Percentiles rank a stretch among this genome's conserved stretches.
phyloP scores from a whole-genome alignment of 768 basidiomycete genomes.

The Gymnopilus dilepis region DNA sequence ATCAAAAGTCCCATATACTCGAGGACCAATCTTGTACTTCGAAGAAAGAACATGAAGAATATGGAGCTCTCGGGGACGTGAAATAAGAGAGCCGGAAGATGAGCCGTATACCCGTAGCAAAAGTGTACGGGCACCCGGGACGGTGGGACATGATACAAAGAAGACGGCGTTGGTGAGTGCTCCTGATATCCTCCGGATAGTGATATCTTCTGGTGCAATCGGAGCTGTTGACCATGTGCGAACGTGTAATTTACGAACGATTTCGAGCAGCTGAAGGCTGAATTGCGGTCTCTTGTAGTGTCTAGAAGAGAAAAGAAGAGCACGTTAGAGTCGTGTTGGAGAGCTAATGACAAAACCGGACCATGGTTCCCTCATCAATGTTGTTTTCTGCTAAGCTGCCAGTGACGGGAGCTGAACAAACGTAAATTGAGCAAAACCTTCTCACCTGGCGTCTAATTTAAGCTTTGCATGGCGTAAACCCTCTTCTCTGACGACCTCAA shows the following conservation, averaged over 20 bases:
- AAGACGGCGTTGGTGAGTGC: constrained; percentile 96
- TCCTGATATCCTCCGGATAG: constrained; percentile 84
- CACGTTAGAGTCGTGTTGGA: constrained; percentile 25
- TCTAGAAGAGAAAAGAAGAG: constrained; percentile 42
- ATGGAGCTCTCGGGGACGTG: constrained; percentile 84
- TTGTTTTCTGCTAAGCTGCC: constrained; percentile 39
- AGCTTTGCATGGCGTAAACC: constrained; percentile 63
- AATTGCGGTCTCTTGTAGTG: constrained; percentile 68
- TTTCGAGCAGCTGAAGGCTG: constrained; percentile 56
- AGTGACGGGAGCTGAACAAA: constrained; percentile 37
- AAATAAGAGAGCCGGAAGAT: constrained; percentile 86
- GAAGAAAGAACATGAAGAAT: constrained; percentile 91
- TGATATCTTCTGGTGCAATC: constrained; percentile 53
- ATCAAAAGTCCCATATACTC: constrained; percentile 91
- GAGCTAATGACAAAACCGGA: constrained; percentile 36
- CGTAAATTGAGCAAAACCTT: constrained; percentile 30
- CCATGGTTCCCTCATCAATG: constrained; percentile 31
- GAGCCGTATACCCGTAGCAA: constrained; percentile 93
- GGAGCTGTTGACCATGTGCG: constrained; percentile 60
- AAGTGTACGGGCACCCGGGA: constrained; percentile 60
- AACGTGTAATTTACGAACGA: constrained; percentile 58
- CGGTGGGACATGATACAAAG: constrained; percentile 81
- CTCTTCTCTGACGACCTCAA: constrained; percentile 56
- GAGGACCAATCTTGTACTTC: constrained; percentile 86
- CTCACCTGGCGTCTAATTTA: constrained; percentile 76